Conservation (phyloP, 768 basidiomycete genomes). For the Rhodocollybia butyracea region DNA sequence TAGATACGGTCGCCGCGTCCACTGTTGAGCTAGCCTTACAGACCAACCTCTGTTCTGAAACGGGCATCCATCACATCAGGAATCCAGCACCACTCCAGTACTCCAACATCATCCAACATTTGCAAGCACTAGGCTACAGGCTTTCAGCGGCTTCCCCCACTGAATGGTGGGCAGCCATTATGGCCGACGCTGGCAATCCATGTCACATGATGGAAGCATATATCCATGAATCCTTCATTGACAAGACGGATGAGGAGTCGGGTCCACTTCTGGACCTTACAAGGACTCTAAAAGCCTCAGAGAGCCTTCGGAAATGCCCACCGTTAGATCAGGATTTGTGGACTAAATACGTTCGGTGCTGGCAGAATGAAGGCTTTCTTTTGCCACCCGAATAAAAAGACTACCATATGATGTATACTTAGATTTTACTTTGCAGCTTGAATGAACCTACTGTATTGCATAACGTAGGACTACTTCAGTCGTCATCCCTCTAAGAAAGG, state of each 20-base stretch:
- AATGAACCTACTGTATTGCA: too few species aligned
- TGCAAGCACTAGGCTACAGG: not conserved
- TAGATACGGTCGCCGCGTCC: slow-evolving; percentile 7
- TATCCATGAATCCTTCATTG: slow-evolving; percentile 11
- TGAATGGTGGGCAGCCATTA: slow-evolving; percentile 12
- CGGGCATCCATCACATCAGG: slow-evolving; percentile 6
- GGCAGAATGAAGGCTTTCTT: slow-evolving; percentile 5
- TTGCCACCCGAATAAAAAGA: too few species aligned
- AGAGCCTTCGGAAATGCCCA: slow-evolving; percentile 6
- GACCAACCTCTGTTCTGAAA: not conserved
- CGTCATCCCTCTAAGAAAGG: too few species aligned
- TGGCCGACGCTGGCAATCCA: slow-evolving; percentile 9
- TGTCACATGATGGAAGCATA: slow-evolving; percentile 10
- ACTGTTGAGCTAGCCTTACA: slow-evolving; percentile 10
- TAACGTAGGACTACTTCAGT: too few species aligned
- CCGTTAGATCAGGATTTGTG: slow-evolving; percentile 8
- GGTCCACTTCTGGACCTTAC: slow-evolving; percentile 7
- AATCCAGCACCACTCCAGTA: not conserved
- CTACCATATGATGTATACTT: too few species aligned
- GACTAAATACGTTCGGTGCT: slow-evolving; percentile 7
- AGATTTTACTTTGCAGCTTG: too few species aligned
- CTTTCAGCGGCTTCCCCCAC: slow-evolving; percentile 2
- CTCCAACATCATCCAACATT: not conserved
- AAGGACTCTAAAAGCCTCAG: not conserved
- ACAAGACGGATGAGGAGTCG: not conserved